These are phyloP conservation scores for Corynespora cassiicola DNA, from an alignment of 2,329 filamentous ascomycete species.

Conservation along the genomic window DNA sequence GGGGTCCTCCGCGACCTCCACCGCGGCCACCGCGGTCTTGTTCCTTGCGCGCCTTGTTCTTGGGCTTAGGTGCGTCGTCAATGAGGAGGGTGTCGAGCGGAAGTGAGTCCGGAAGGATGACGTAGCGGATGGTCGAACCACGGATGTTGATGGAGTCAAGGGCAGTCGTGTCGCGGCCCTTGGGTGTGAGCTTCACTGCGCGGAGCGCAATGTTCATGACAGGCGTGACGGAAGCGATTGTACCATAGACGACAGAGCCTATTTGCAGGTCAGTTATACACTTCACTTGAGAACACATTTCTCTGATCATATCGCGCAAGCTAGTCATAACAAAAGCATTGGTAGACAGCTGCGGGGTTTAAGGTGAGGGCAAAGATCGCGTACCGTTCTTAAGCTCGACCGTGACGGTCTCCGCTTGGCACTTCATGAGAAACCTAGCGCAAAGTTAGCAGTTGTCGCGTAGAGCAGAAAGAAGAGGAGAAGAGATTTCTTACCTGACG, in stretches of 20 bases:
- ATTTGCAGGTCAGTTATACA: too few species aligned
- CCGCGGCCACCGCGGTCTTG: slow-evolving; percentile 59
- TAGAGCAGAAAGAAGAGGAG: not conserved
- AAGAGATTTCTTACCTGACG: slow-evolving; percentile 43
- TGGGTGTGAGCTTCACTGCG: slow-evolving; percentile 94
- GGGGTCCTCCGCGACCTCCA: slow-evolving; percentile 55
- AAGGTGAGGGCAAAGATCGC: slow-evolving; percentile 15
- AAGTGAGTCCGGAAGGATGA: slow-evolving; percentile 93
- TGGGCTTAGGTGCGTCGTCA: slow-evolving; percentile 96
- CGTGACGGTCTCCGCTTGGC: slow-evolving; percentile 96
- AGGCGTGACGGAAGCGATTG: slow-evolving; percentile 93
- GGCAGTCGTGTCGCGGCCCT: slow-evolving; percentile 83
- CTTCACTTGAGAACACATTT: not conserved
- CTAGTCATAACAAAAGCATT: too few species aligned
- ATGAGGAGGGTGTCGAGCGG: slow-evolving; percentile 94
- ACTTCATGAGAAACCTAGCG: slow-evolving; percentile 98
- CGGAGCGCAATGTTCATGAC: slow-evolving; percentile 98
- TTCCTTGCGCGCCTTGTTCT: slow-evolving; percentile 99
- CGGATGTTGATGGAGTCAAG: slow-evolving; percentile 97
- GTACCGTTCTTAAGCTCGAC: slow-evolving; percentile 98
- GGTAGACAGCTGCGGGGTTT: not conserved
- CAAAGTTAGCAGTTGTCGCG: slow-evolving; percentile 24
- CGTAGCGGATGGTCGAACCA: slow-evolving; percentile 94
- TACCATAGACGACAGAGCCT: slow-evolving; percentile 97
- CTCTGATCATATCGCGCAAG: too few species aligned